These are phyloP conservation scores for Parafenestella ontariensis DNA, from an alignment of 2,329 filamentous ascomycete genomes.

Conservation along the genomic window DNA sequence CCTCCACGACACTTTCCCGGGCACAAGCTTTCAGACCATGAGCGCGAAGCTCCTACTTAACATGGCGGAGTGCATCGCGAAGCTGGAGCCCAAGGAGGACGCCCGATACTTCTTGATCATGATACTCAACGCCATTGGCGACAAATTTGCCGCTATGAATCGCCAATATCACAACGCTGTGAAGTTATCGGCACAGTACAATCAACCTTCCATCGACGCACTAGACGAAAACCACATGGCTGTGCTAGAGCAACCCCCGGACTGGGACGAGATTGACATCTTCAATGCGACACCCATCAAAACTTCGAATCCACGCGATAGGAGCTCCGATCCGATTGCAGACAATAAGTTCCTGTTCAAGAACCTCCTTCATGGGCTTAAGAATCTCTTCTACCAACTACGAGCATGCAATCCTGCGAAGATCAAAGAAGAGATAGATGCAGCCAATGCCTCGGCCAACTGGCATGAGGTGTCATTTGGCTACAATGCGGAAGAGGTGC, in stretches of 20 bases:
- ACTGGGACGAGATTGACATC: constrained; percentile 98
- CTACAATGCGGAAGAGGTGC: constrained; percentile 95
- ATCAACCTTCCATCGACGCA: constrained; percentile 68
- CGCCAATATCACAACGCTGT: constrained; percentile 93
- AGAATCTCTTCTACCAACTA: constrained; percentile 95
- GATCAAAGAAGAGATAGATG: constrained; percentile 69
- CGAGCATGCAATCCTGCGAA: constrained; percentile 80
- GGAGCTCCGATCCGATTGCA: constrained; percentile 85
- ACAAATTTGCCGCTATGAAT: constrained; percentile 99
- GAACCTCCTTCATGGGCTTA: constrained; percentile 92
- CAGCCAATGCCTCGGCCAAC: constrained; percentile 79
- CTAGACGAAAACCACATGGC: constrained; percentile 81
- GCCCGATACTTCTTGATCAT: constrained; percentile 95
- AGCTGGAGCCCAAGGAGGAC: constrained; percentile 90
- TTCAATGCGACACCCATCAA: constrained; percentile 97
- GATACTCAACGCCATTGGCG: constrained; percentile 96
- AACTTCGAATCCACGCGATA: constrained; percentile 87
- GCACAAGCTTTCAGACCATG: constrained; percentile 99
- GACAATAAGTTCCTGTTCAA: constrained; percentile 99
- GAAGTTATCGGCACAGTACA: constrained; percentile 83
- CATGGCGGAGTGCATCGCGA: constrained; percentile 97
- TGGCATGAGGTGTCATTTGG: constrained; percentile 97
- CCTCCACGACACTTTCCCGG: constrained; percentile 92
- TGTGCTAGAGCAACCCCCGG: constrained; percentile 79
- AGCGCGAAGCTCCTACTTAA: constrained; percentile 96